Evolutionary conservation across 257 asterid genomes (phyloP).

Genomic region (Primulina huaijiensis): DNA sequence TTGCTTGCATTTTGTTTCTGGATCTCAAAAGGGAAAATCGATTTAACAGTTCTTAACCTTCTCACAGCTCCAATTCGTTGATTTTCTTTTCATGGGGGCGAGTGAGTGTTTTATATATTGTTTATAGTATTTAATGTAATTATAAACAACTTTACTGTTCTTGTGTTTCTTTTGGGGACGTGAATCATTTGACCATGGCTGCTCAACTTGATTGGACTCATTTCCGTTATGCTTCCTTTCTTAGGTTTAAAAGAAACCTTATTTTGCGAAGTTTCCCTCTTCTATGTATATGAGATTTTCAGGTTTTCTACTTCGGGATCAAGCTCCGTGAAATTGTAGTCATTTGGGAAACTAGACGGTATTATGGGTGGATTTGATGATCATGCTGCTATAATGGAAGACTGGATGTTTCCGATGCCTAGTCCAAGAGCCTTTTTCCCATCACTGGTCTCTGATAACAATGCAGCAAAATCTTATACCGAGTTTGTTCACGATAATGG

Average conservation of each 20-base stretch:
- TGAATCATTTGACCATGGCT: not conserved
- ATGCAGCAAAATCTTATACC: slow-evolving; percentile 25
- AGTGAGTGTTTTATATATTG: slow-evolving; percentile 1
- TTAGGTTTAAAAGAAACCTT: not conserved
- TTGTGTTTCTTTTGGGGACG: not conserved
- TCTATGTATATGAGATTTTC: not conserved
- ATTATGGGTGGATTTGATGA: slow-evolving; percentile 52
- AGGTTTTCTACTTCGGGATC: slow-evolving; percentile 8
- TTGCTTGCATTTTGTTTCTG: not conserved
- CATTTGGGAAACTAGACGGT: not conserved
- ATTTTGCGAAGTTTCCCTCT: no score
- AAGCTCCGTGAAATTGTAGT: not conserved
- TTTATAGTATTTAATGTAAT: slow-evolving; percentile 4
- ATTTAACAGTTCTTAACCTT: not conserved
- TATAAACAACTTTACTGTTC: not conserved
- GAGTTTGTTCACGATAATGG: slow-evolving; percentile 28
- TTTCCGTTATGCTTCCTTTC: not conserved
- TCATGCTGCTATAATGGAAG: slow-evolving; percentile 43
- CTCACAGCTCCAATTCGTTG: not conserved
- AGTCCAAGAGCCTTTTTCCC: slow-evolving; percentile 38
- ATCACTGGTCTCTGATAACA: slow-evolving; percentile 32
- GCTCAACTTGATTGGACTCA: not conserved
- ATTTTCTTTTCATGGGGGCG: not conserved
- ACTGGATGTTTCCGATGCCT: slow-evolving; percentile 50
- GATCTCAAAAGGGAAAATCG: not conserved